These are phyloP conservation scores for Diaporthe ilicicola DNA, from an alignment of 2,329 filamentous ascomycete genomes.

Conservation along the genomic window DNA sequence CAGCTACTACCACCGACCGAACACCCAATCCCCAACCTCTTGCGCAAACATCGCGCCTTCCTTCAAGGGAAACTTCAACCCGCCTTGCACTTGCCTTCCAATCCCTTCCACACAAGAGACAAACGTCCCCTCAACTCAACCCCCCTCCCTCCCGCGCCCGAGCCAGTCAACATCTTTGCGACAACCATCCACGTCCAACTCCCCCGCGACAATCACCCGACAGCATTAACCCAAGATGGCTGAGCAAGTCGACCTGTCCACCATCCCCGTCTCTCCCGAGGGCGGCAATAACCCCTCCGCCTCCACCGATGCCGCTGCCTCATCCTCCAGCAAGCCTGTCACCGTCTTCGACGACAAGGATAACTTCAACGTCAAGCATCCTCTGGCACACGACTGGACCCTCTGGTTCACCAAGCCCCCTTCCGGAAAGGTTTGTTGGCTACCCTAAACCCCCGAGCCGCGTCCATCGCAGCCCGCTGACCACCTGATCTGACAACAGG, in stretches of 20 bases:
- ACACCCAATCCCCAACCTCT: not conserved
- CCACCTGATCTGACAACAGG: slow-evolving; percentile 58
- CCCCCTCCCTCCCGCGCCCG: not conserved
- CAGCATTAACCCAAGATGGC: slow-evolving; percentile 45
- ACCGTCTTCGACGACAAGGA: slow-evolving; percentile 98
- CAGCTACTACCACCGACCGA: not conserved
- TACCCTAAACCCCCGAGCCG: not conserved
- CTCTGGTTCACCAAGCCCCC: slow-evolving; percentile 99
- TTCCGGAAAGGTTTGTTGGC: slow-evolving; percentile 80
- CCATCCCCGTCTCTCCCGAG: slow-evolving; percentile 72
- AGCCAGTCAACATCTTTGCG: not conserved
- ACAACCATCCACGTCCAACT: not conserved
- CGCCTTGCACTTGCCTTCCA: not conserved
- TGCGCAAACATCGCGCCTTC: slow-evolving; percentile 15
- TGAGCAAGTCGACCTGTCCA: slow-evolving; percentile 72
- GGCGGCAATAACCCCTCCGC: slow-evolving; percentile 65
- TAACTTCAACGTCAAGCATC: slow-evolving; percentile 99
- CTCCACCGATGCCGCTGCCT: slow-evolving; percentile 53
- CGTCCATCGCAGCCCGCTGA: slow-evolving; percentile 37
- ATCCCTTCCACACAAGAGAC: not conserved
- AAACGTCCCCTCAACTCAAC: not conserved
- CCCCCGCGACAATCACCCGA: not conserved
- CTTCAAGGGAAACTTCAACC: not conserved
- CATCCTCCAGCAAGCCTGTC: slow-evolving; percentile 69
- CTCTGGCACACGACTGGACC: slow-evolving; percentile 96